Base-by-base conservation (phyloP, 2,329 filamentous ascomycete species). In the Aciculosporium take region DNA sequence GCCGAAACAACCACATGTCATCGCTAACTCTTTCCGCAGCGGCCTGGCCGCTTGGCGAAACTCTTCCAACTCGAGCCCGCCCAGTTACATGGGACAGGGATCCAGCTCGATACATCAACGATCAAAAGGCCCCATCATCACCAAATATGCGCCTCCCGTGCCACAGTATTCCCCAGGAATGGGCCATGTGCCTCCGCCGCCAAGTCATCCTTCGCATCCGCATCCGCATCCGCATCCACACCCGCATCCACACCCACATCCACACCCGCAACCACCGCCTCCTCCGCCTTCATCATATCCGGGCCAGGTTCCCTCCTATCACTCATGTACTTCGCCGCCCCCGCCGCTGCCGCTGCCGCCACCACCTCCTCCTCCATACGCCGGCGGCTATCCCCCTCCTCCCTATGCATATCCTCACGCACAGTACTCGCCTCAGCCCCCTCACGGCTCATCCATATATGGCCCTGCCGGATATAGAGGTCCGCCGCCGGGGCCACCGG, bases 21-120 rank as follows among this genome's bases (percentile, higher is more conserved):
- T 39, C 28, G 32, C 40, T 45, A 45, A 44, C 46, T 46, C 23
- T 48, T 38, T 40, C 15, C 24, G 15, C 39, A 61, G 61, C 36
- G 62, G 61, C 25, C 55, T 61, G 17, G 53, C 56, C 15, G 60
- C 59, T 23, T 62, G 60, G 54, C 62, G 56, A 38, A 62, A 48
- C 39, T 49, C 56, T 24, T 55, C 57, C n/a, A 48, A 49, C 41
- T 39, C 48, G 12, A 49, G 46, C 12, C 53, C 56, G 39, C 46
- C 48, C n/a, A 44, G 45, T n/a, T 43, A 45, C 23, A 57, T 53
- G 43, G 49, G 56, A 15, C 55, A 57, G 23, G 53, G 56, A 24
- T 48, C 49, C 21, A 52, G 50, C 15, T 43, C 53, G 7, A 61
- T n/a, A n/a, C n/a, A 32, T 21, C 44, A 56, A 49, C 60, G 55